Percentiles rank a stretch among this genome's conserved stretches.
These are phyloP conservation scores for Baorangia bicolor DNA, from an alignment of 768 basidiomycete genomes.

Conservation along the genomic window DNA sequence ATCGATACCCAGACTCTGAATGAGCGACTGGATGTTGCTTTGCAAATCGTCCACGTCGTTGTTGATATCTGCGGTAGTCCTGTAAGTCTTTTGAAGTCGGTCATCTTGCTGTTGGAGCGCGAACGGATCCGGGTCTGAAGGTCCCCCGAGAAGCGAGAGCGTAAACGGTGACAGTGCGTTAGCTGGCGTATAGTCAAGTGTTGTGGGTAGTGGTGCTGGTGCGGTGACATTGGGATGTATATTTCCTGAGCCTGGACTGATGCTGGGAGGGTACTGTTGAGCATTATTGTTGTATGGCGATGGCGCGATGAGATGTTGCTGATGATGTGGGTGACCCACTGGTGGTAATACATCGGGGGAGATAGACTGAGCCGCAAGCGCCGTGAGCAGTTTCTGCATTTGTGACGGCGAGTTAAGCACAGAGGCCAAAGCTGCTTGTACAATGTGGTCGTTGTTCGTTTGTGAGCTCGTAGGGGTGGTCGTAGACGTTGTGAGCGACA, in stretches of 20 bases:
- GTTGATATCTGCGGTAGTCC: constrained; percentile 61
- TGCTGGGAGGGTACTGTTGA: constrained; percentile 4
- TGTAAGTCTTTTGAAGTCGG: constrained; percentile 56
- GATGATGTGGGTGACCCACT: constrained; percentile 17
- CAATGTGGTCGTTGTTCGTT: constrained; percentile 42
- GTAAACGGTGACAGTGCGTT: constrained; percentile 25
- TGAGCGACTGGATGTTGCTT: constrained; percentile 65
- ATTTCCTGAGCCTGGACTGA: neutral
- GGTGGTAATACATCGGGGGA: constrained; percentile 23
- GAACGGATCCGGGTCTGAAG: constrained; percentile 34
- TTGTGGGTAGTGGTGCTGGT: constrained; percentile 16
- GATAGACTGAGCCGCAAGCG: constrained; percentile 35
- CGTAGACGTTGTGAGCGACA: constrained; percentile 5
- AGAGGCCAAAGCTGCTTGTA: constrained; percentile 52
- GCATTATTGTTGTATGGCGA: constrained; percentile 25
- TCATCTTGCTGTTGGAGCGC: constrained; percentile 39
- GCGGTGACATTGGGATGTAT: constrained; percentile 3
- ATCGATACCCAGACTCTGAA: constrained; percentile 69
- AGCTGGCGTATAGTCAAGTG: constrained; percentile 22
- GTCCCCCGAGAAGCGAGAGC: constrained; percentile 23
- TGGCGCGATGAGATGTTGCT: constrained; percentile 29
- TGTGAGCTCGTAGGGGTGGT: constrained; percentile 9
- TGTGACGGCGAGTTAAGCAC: constrained; percentile 50
- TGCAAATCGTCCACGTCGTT: constrained; percentile 72
- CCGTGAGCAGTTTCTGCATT: constrained; percentile 55